Evolutionary conservation across 139 green algal genomes (phyloP), one percentile per base, ranked within the genome.

Genomic region (Volvox reticuliferus): DNA sequence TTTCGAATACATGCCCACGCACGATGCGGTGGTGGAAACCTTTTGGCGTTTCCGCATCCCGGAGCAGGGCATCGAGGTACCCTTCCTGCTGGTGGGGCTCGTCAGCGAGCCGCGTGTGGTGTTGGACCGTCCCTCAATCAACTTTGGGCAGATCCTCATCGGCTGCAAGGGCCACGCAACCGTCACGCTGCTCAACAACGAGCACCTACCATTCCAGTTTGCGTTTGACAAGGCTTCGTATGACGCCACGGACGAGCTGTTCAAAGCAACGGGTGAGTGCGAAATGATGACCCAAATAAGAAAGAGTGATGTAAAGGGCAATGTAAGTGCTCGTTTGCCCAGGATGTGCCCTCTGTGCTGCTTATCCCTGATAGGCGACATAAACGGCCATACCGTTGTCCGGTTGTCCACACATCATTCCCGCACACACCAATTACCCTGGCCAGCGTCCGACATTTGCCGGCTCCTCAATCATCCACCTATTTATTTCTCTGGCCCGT

Each of bases 11-110:
- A 95, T 89, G 61, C 96, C 97, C 0, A 79, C 71, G 9, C 69
- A 44, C 21, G 93, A 96, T 30, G 44, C 90, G 28, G n/a, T 96
- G 50, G 79, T 90, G n/a, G 96, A 98, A 94, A 89, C 92, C 1
- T 97, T 98, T 92, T 98, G 96, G 96, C 83, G 71, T 1, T 98
- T 98, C 92, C 87, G 88, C 77, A 97, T 98, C 32, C 95, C 95
- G 24, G 93, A 96, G 90, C 95, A 97, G 81, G 68, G 36, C 88
- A 92, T 98, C 78, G 68, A 82, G 14, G 93, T 97, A 86, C 96
- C 94, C 44, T 97, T 98, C 91, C 91, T 97, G 79, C 86, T 98
- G 82, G 95, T 96, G 35, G 97, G 97, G 16, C 73, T 92, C 19
- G 97, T 98, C 9, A 73, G 69, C 50, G 96, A 98, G 93, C 96